Evolutionary conservation across 208 protist species (phyloP).

Genomic region (Crithidia fasciculata): DNA sequence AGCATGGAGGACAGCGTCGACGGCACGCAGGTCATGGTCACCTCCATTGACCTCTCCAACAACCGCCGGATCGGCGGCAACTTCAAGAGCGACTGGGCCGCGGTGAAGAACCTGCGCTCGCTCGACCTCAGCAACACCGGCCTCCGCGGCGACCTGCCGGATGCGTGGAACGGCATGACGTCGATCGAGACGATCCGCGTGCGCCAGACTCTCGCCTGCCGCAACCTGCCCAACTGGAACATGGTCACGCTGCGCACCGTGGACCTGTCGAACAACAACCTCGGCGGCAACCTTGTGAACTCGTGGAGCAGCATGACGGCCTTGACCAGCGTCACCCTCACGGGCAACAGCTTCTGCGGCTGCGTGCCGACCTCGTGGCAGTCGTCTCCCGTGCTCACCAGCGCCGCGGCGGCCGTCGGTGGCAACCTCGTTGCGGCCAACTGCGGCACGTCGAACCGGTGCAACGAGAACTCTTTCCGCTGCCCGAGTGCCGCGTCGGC

Average conservation of each 20-base stretch:
- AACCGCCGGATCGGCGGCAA: constrained; percentile 15
- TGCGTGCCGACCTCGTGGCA: not conserved
- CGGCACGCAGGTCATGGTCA: constrained; percentile 6
- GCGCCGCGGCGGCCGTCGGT: constrained; percentile 2
- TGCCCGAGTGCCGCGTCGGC: not conserved
- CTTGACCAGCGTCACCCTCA: not conserved
- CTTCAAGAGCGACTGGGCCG: constrained; percentile 13
- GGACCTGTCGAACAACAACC: constrained; percentile 20
- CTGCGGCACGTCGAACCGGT: not conserved
- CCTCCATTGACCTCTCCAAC: constrained; percentile 23
- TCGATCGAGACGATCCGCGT: constrained; percentile 5
- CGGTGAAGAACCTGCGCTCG: constrained; percentile 8
- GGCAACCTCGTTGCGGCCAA: not conserved
- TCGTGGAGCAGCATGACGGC: constrained; percentile 15
- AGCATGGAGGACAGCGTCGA: not conserved
- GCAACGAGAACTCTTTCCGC: not conserved
- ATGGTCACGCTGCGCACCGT: constrained; percentile 10
- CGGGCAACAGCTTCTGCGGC: constrained; percentile 2
- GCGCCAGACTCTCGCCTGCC: not conserved
- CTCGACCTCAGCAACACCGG: constrained; percentile 30
- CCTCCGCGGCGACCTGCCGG: constrained; percentile 13
- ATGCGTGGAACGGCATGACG: constrained; percentile 29
- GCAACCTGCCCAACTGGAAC: constrained; percentile 9
- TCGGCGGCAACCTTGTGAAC: constrained; percentile 8
- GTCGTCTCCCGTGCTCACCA: constrained; percentile 3